Conservation (phyloP, 805 yeast genomes). For the Sugiyamaella mastotermitis region DNA sequence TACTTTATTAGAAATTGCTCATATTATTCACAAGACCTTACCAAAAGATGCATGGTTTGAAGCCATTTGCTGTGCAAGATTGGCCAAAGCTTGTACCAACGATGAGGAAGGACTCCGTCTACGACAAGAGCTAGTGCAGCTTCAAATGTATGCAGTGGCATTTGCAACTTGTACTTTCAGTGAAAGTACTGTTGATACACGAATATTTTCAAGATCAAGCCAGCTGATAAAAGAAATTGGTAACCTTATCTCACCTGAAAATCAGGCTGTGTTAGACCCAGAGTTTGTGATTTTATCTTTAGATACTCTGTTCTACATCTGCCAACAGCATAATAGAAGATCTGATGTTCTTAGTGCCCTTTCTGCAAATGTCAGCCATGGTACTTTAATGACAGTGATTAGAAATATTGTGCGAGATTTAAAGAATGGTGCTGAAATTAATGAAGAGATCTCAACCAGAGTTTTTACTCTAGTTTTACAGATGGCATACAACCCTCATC, state of each 20-base stretch:
- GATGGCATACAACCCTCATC: conserved; percentile 40
- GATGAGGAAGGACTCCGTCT: background rate
- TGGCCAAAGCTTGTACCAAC: conserved; percentile 59
- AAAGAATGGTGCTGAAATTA: conserved; percentile 36
- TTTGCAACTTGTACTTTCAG: conserved; percentile 52
- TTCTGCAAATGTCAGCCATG: conserved; percentile 86
- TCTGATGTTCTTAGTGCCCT: conserved; percentile 69
- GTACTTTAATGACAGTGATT: conserved; percentile 66
- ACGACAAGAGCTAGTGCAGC: conserved; percentile 51
- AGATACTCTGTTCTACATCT: conserved; percentile 61
- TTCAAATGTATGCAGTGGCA: conserved; percentile 64
- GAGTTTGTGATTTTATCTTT: conserved; percentile 55
- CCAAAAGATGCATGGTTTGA: conserved; percentile 63
- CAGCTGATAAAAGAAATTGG: conserved; percentile 61
- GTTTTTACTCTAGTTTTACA: conserved; percentile 55
- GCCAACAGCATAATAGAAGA: conserved; percentile 63
- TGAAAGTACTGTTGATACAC: conserved; percentile 55
- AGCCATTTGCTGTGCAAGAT: conserved; percentile 53
- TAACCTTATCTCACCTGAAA: conserved; percentile 65
- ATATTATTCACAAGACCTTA: conserved; percentile 17
- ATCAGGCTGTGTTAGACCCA: conserved; percentile 25
- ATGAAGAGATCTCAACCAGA: conserved; percentile 43
- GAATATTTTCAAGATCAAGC: conserved; percentile 68
- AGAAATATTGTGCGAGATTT: conserved; percentile 53
- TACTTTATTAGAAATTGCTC: conserved; percentile 22